phyloP scores from a whole-genome alignment of 2,329 filamentous ascomycete genomes.

The Aspergillus candidus region DNA sequence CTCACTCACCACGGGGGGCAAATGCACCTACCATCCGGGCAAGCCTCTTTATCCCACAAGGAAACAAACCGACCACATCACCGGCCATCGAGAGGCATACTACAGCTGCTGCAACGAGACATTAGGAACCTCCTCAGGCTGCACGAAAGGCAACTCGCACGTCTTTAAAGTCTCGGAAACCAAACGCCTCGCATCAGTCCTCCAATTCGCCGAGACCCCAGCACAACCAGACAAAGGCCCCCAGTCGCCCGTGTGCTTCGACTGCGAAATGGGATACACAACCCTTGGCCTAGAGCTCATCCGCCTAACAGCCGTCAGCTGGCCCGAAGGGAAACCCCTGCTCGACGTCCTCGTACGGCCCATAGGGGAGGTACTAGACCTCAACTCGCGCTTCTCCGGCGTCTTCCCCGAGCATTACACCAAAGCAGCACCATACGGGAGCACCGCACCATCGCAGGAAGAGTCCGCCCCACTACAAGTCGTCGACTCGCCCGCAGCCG shows the following conservation, averaged over 20 bases:
- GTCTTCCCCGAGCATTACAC: constrained; percentile 72
- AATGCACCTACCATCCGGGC: constrained; percentile 76
- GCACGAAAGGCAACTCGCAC: constrained; percentile 64
- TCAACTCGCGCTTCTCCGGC: constrained; percentile 90
- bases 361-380: constrained; percentile 74
- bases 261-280: constrained; percentile 98
- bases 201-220: constrained; percentile 77
- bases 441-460: constrained; percentile 20
- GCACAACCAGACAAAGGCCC: constrained; percentile 24
- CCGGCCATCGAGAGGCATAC: constrained; percentile 52
- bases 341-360: constrained; percentile 83
- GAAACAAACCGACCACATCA: constrained; percentile 51
- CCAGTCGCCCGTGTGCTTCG: constrained; percentile 63
- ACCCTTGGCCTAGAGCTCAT: constrained; percentile 82
- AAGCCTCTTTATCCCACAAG: constrained; percentile 56
- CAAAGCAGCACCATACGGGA: constrained; percentile 55
- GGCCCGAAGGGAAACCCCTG: constrained; percentile 69
- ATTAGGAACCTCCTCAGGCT: constrained; percentile 68
- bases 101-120: constrained; percentile 75
- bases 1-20: constrained; percentile 67
- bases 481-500: constrained; percentile 66
- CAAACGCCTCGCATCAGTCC: constrained; percentile 67
- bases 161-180: constrained; percentile 79
- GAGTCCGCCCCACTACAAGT: constrained; percentile 55
- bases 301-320: constrained; percentile 79